These are phyloP conservation scores for Martiniozyma abietophila DNA, from an alignment of 805 yeast genomes.

Conservation along the genomic window DNA sequence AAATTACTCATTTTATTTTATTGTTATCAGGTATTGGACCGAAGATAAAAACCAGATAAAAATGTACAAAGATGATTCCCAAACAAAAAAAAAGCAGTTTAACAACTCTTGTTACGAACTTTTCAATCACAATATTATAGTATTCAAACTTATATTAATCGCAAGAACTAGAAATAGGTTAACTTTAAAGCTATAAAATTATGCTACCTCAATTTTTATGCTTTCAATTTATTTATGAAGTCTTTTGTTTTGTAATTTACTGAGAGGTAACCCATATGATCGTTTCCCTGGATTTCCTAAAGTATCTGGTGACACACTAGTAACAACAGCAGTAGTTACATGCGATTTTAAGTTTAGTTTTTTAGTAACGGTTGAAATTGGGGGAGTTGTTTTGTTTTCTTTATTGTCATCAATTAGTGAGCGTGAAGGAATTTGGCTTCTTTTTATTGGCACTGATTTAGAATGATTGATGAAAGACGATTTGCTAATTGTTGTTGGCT, in stretches of 20 bases:
- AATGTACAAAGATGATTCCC: too few species aligned
- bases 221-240: constrained; percentile 13
- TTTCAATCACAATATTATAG: too few species aligned
- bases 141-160: too few species aligned
- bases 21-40: too few species aligned
- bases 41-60: too few species aligned
- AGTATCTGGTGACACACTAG: background rate
- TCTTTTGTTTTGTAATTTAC: constrained; percentile 16
- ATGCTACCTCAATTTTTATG: background rate
- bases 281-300: constrained; percentile 9
- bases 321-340: background rate
- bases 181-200: too few species aligned
- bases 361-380: too few species aligned
- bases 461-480: constrained; percentile 50
- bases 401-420: constrained; percentile 9
- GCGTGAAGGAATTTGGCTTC: constrained; percentile 26
- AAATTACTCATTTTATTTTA: too few species aligned
- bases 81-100: too few species aligned
- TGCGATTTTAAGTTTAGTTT: too few species aligned
- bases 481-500: constrained; percentile 45
- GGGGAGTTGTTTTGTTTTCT: constrained; percentile 2
- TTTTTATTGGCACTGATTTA: constrained; percentile 54
- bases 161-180: too few species aligned
- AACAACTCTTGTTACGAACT: too few species aligned
- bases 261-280: constrained; percentile 19